These are phyloP conservation scores for Zalerion maritima DNA, from an alignment of 495 filamentous ascomycete species.

Conservation along the genomic window DNA sequence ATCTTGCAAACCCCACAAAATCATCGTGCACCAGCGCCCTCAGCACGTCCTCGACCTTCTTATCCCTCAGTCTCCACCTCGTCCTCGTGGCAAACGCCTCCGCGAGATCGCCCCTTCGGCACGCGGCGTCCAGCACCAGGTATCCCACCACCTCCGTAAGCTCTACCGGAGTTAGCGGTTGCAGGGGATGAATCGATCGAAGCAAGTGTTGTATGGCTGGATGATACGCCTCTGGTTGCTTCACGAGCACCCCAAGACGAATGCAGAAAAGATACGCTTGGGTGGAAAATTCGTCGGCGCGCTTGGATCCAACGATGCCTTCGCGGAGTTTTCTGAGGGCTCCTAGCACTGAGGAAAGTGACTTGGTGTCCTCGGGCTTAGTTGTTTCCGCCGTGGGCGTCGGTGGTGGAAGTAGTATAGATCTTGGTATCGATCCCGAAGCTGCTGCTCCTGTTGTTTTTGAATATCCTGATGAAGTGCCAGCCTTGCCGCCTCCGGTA, in stretches of 20 bases:
- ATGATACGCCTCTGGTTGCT: conserved; percentile 75
- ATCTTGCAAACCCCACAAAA: conserved; percentile 62
- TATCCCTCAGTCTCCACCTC: conserved; percentile 40
- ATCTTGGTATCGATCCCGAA: no score
- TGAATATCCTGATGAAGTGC: conserved; percentile 1
- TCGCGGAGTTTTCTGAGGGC: conserved; percentile 89
- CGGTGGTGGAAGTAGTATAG: no score
- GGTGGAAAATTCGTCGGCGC: conserved; percentile 52
- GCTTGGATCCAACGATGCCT: conserved; percentile 59
- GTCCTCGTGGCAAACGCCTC: conserved; percentile 52
- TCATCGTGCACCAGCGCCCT: conserved; percentile 62
- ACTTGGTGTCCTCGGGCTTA: conserved; percentile 15
- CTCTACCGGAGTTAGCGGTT: conserved; percentile 51
- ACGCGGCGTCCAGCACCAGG: conserved; percentile 75
- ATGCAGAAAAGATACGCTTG: conserved; percentile 70
- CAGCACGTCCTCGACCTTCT: conserved; percentile 51
- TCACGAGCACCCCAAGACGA: conserved; percentile 62
- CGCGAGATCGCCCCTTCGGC: conserved; percentile 60
- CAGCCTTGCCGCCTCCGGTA: conserved; percentile 10
- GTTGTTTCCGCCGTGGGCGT: conserved; percentile 3
- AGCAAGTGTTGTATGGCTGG: conserved; percentile 73
- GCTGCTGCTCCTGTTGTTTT: background rate
- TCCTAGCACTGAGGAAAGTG: conserved; percentile 35
- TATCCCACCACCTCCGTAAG: conserved; percentile 66
- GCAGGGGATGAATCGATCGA: conserved; percentile 46